Evolutionary conservation across 805 yeast species (phyloP).

Genomic region (Candida andamanensis): DNA sequence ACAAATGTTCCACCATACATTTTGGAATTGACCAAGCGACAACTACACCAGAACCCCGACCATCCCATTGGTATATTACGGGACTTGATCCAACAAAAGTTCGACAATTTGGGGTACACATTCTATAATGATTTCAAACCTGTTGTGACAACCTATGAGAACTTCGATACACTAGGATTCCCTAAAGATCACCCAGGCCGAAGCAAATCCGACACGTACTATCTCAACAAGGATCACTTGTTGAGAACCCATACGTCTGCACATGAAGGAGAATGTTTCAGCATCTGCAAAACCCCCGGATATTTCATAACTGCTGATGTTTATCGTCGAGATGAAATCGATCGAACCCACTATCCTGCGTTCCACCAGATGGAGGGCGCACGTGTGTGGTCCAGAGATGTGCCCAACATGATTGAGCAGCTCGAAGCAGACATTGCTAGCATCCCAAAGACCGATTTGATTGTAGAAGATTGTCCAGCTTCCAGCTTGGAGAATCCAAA

Average conservation of each 20-base stretch:
- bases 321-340: slow-evolving; percentile 91
- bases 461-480: slow-evolving; percentile 66
- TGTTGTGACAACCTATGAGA: slow-evolving; percentile 73
- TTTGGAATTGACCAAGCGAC: slow-evolving; percentile 59
- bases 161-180: slow-evolving; percentile 89
- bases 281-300: slow-evolving; percentile 65
- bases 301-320: slow-evolving; percentile 94
- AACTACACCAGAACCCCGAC: slow-evolving; percentile 63
- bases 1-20: slow-evolving; percentile 83
- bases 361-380: slow-evolving; percentile 99
- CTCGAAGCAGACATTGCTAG: slow-evolving; percentile 49
- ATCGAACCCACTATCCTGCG: slow-evolving; percentile 93
- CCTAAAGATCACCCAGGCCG: slow-evolving; percentile 93
- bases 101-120: slow-evolving; percentile 65
- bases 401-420: slow-evolving; percentile 37
- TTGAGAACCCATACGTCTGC: slow-evolving; percentile 96
- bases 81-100: slow-evolving; percentile 62
- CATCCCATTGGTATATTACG: slow-evolving; percentile 91
- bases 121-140: slow-evolving; percentile 79
- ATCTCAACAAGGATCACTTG: slow-evolving; percentile 65
- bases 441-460: slow-evolving; percentile 62
- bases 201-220: slow-evolving; percentile 88
- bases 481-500: slow-evolving; percentile 58
- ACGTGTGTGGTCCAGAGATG: slow-evolving; percentile 64
- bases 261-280: slow-evolving; percentile 86